Percentiles rank a stretch among this genome's conserved stretches.
These are phyloP conservation scores for Ceratocystis ficicola DNA, from an alignment of 2,329 filamentous ascomycete species.

Conservation along the genomic window DNA sequence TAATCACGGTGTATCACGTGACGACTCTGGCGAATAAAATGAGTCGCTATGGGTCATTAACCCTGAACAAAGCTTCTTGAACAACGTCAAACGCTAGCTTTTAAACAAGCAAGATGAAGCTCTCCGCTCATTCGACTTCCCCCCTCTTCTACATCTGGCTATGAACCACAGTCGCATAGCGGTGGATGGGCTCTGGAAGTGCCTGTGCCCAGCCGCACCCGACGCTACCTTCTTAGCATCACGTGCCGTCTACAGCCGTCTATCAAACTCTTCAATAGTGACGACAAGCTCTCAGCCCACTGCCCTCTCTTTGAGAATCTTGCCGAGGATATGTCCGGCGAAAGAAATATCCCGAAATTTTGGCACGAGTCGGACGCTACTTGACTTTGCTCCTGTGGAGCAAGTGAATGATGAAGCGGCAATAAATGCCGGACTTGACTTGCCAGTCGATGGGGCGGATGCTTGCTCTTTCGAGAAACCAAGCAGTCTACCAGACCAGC, in stretches of 20 bases:
- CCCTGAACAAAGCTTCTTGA: neutral
- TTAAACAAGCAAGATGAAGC: neutral
- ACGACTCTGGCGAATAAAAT: neutral
- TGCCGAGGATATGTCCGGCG: neutral
- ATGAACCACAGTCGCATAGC: slow-evolving; percentile 14
- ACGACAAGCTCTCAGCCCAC: neutral
- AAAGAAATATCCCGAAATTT: neutral
- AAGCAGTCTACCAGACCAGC: neutral
- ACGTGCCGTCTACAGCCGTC: neutral
- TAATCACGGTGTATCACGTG: neutral
- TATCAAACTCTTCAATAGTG: neutral
- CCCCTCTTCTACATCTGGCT: neutral
- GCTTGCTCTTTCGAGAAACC: neutral
- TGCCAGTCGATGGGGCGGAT: neutral
- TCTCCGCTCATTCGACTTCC: neutral
- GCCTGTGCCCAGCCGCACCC: slow-evolving; percentile 42
- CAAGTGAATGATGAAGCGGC: neutral
- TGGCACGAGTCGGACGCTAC: neutral
- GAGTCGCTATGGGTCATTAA: slow-evolving; percentile 1
- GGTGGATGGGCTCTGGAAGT: slow-evolving; percentile 50
- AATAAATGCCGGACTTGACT: neutral
- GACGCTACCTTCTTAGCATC: slow-evolving; percentile 14
- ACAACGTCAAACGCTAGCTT: neutral
- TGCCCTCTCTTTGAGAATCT: neutral
- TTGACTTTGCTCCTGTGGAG: neutral